Base-by-base conservation (phyloP, 768 basidiomycete species). In the Coprinopsis sp. region DNA sequence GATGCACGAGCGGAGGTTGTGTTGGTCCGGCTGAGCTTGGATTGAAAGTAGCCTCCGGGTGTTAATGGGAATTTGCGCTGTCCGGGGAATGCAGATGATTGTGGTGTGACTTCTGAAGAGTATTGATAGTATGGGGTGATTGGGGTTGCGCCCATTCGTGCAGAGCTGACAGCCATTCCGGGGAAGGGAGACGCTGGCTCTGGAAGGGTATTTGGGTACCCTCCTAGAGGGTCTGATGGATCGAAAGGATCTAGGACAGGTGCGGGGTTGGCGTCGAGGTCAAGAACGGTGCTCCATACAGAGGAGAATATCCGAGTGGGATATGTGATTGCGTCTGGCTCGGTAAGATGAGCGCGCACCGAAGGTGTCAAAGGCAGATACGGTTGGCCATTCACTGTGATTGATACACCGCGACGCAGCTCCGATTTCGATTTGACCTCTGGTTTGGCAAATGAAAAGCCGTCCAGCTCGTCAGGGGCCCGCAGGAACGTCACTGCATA, bases 211-310 rank as follows among this genome's bases (percentile, higher is more conserved):
- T 57, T 78, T 53, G 65, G 64, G 24, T 66, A 64, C 11, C 52
- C 55, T 10, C 57, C 51, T 4, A 58, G 52, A 4, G 67, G 62
- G 34, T 70, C 69, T 1, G 59, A 56, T 1, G 57, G 60, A 31
- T 71, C 66, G 10, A 63, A 49, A 2, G 63, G 44, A 21, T 68
- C 65, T 4, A 60, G 50, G 14, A 57, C 45, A n/a, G 62, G 63
- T 3, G 41, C 39, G 28, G 67, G 69, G 22, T 69, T 65, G 14
- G 72, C 60, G 6, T 71, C 62, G n/a, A 96, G 72, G 61, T 94
- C 90, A 16, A 96, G 78, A 1, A 89, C 71, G 54, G 91, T 93
- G 53, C 91, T 95, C 93, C 93, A 96, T 24, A 84, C 72, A 1
- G 92, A 93, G 0, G 82, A 78, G 63, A 93, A 96, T 0, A 79